These are phyloP conservation scores for Candida suzukii DNA, from an alignment of 805 yeast species.

Conservation along the genomic window DNA sequence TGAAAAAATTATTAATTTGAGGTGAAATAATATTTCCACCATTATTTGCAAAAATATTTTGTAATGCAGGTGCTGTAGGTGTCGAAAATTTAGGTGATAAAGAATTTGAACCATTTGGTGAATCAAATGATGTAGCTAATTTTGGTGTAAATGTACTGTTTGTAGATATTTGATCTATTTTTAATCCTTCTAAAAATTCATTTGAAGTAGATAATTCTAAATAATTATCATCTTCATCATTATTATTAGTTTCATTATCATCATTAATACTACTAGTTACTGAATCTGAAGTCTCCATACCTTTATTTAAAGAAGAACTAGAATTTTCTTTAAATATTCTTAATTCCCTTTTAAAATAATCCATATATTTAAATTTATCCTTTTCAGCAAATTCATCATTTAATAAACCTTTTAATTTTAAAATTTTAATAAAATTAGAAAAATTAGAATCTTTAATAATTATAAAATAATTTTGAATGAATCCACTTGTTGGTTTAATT, in stretches of 20 bases:
- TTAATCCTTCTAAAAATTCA: constrained; percentile 14
- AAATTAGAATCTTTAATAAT: constrained; percentile 59
- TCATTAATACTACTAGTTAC: constrained; percentile 11
- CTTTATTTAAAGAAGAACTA: not conserved
- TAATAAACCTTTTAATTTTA: constrained; percentile 51
- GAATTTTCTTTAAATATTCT: constrained; percentile 23
- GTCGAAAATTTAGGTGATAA: constrained; percentile 22
- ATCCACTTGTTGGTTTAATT: constrained; percentile 53
- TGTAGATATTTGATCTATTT: not conserved
- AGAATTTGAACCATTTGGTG: no score
- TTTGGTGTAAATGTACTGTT: not conserved
- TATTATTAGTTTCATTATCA: constrained; percentile 18
- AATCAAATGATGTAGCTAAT: no score
- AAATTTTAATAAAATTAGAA: constrained; percentile 55
- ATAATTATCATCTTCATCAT: no score
- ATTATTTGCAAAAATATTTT: not conserved
- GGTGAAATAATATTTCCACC: constrained; percentile 1
- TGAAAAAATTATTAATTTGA: constrained; percentile 7
- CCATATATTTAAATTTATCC: constrained; percentile 29
- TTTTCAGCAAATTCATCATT: constrained; percentile 18
- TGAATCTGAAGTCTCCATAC: not conserved
- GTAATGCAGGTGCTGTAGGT: constrained; percentile 16
- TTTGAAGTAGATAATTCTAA: constrained; percentile 20
- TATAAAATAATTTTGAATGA: constrained; percentile 59
- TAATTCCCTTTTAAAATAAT: constrained; percentile 31